Evolutionary conservation across 257 asterid species (phyloP).

Genomic region (Nicotiana knightiana): DNA sequence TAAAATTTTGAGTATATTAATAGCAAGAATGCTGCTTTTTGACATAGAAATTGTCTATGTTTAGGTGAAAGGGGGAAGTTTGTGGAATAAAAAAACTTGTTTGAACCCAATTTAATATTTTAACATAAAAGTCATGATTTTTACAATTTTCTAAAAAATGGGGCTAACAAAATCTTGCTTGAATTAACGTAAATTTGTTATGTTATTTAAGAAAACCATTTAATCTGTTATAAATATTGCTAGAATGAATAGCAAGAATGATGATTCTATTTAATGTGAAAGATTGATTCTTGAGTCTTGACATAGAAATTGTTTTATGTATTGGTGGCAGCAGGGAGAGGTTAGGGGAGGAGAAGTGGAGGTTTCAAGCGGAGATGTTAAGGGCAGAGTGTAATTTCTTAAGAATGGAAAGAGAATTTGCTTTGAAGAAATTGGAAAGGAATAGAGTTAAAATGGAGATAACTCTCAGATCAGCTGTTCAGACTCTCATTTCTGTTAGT

Average conservation of each 20-base stretch:
- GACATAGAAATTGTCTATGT: no score
- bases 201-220: background rate
- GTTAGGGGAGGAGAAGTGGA: constrained; percentile 64
- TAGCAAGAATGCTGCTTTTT: no score
- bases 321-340: background rate
- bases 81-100: background rate
- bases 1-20: no score
- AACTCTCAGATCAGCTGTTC: constrained; percentile 64
- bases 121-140: background rate
- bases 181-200: no score
- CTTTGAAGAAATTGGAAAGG: constrained; percentile 64
- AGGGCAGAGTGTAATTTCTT: constrained; percentile 75
- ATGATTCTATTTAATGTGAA: background rate
- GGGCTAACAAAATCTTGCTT: no score
- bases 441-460: constrained; percentile 56
- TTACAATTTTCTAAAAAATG: background rate
- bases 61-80: background rate
- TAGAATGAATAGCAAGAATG: background rate
- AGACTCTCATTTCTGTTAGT: constrained; percentile 69
- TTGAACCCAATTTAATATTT: background rate
- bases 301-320: background rate
- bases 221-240: background rate
- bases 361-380: constrained; percentile 80
- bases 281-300: background rate
- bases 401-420: constrained; percentile 74